Base-by-base conservation (phyloP, 2,329 filamentous ascomycete species). In the Cytospora piceae region DNA sequence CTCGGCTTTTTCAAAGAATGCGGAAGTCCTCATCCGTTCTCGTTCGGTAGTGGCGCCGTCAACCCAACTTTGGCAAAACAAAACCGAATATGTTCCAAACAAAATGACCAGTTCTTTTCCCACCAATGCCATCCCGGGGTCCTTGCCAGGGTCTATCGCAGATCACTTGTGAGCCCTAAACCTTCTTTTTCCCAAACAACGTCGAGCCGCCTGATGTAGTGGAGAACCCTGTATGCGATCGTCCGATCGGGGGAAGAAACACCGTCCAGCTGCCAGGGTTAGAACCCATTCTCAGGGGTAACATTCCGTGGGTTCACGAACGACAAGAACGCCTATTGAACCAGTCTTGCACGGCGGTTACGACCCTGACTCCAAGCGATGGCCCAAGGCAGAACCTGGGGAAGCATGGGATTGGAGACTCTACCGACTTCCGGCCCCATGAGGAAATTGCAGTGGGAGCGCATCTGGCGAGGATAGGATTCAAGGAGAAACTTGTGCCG, bases 361-460 rank as follows among this genome's bases (percentile, higher is more conserved):
- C 37, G 65, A 61, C 58, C 58, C 56, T 34, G 46, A 39, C 34
- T 42, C 37, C 15, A 49, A 17, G 53, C 29, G 11, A 42, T n/a
- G 24, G 29, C 46, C 34, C 46, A 20, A 42, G 34, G 27, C 31
- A 29, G 22, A 24, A 31, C 3, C 37, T 39, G 63, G 52, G 3
- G 24, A 14, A 46, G 53, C 32, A 42, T 42, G 31, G 46, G 54
- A 39, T 57, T 64, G 57, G 57, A 49, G 46, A 31, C 37, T 32
- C 4, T 39, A 61, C 20, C 46, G 32, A 64, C 46, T 39, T n/a
- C 32, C 20, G 53, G 46, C 37, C 20, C 62, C 65, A 55, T 55
- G 22, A 55, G 46, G 52, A 65, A 32, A 67, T 67, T 67, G 46
- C 65, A 64, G 65, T 64, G 61, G 58, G 24, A 61, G 65, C 24